Conservation (phyloP, 495 filamentous ascomycete species). For the Halenospora varia region DNA sequence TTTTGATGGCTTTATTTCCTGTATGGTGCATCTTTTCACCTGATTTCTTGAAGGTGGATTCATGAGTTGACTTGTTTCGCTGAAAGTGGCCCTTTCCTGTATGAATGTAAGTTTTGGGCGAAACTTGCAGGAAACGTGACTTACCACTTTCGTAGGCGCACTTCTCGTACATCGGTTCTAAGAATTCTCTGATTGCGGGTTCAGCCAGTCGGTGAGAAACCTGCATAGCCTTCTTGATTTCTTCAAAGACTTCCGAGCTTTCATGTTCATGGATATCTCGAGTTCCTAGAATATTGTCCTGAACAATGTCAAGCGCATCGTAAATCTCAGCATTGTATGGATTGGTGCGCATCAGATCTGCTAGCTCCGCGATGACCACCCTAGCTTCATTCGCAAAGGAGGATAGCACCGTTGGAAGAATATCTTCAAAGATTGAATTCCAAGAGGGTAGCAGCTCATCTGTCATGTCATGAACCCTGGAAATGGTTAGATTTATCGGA, state of each 20-base stretch:
- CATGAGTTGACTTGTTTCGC: constrained; percentile 1
- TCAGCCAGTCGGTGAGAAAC: not conserved
- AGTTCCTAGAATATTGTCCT: not conserved
- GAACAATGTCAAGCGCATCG: not conserved
- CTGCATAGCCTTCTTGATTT: not conserved
- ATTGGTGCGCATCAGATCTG: not conserved
- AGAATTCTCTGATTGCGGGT: not conserved
- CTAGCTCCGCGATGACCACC: constrained; percentile 2
- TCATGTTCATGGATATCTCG: not conserved
- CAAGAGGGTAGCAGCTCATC: not conserved
- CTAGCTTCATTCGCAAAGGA: not conserved
- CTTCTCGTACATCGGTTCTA: constrained; percentile 7
- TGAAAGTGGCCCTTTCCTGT: constrained; percentile 1
- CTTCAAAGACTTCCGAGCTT: not conserved
- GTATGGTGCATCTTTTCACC: not conserved
- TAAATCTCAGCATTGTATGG: not conserved
- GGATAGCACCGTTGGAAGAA: not conserved
- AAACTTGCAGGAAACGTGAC: not conserved
- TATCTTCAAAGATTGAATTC: not conserved
- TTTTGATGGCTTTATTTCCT: not conserved
- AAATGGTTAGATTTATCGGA: not conserved
- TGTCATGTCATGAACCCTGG: not conserved
- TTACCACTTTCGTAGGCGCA: constrained; percentile 1
- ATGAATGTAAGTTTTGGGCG: not conserved
- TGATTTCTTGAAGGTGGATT: not conserved